Percentiles rank a stretch among this genome's conserved stretches.
These are phyloP conservation scores for Spinacia oleracea DNA, from an alignment of 179 eudicot species.

Conservation along the genomic window DNA sequence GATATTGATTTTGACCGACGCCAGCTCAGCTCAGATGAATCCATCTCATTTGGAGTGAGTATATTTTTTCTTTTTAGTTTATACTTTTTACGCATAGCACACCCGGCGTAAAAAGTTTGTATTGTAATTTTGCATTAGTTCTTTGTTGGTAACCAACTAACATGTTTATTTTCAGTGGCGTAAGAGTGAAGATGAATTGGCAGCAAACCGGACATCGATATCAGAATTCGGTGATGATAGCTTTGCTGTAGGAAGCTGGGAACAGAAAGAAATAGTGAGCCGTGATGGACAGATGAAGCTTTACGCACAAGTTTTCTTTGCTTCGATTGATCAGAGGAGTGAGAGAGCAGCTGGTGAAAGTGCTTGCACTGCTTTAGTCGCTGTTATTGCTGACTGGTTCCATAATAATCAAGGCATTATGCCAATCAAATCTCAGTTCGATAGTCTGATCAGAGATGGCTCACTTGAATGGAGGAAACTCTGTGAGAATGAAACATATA, in stretches of 20 bases:
- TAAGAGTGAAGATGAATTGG: slow-evolving; percentile 58
- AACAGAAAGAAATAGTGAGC: slow-evolving; percentile 59
- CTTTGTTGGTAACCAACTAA: background rate
- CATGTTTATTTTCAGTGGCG: slow-evolving; percentile 36
- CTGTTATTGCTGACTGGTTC: slow-evolving; percentile 89
- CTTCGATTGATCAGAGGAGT: slow-evolving; percentile 82
- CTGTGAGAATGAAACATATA: slow-evolving; percentile 57
- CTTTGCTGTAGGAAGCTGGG: slow-evolving; percentile 90
- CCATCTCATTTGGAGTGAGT: slow-evolving; percentile 54
- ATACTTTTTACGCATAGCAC: no score
- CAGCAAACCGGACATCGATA: slow-evolving; percentile 40
- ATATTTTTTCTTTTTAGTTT: background rate
- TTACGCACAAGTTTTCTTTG: slow-evolving; percentile 69
- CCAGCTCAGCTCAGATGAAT: slow-evolving; percentile 83
- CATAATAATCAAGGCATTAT: slow-evolving; percentile 56
- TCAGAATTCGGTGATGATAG: slow-evolving; percentile 84
- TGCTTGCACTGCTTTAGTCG: slow-evolving; percentile 89
- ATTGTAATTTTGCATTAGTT: background rate
- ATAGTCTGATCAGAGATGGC: slow-evolving; percentile 73
- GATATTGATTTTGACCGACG: slow-evolving; percentile 87
- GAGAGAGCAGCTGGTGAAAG: slow-evolving; percentile 92
- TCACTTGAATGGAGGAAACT: slow-evolving; percentile 87
- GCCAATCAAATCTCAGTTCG: slow-evolving; percentile 84
- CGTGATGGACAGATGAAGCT: slow-evolving; percentile 86
- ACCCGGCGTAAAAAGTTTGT: no score